These are phyloP conservation scores for Zygoascus ofunaensis DNA, from an alignment of 805 yeast species.

Conservation along the genomic window DNA sequence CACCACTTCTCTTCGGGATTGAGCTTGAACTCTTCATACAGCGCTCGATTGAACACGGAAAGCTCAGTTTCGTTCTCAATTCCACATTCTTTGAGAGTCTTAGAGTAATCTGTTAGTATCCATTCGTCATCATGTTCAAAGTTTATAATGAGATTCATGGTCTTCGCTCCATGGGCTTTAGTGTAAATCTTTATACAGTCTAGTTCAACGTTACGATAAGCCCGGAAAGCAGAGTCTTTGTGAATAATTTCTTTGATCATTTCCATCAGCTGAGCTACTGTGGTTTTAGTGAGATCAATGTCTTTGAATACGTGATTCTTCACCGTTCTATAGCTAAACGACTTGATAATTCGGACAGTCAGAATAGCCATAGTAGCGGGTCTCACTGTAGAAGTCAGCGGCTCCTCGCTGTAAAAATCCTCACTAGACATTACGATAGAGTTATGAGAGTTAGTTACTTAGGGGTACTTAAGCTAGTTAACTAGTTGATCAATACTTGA, in stretches of 20 bases:
- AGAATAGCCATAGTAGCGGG: constrained; percentile 53
- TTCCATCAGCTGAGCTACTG: constrained; percentile 55
- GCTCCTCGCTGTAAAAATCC: constrained; percentile 41
- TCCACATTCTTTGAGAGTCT: constrained; percentile 43
- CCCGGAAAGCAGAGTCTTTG: constrained; percentile 63
- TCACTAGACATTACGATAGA: not conserved
- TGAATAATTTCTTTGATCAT: constrained; percentile 36
- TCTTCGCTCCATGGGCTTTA: constrained; percentile 90
- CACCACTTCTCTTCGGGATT: constrained; percentile 92
- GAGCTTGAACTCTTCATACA: constrained; percentile 56
- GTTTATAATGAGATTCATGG: constrained; percentile 85
- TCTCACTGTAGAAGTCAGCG: constrained; percentile 67
- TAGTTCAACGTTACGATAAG: constrained; percentile 66
- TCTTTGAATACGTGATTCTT: constrained; percentile 35
- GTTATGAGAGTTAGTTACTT: no score
- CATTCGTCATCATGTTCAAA: constrained; percentile 77
- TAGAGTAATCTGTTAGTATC: constrained; percentile 41
- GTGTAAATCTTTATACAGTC: constrained; percentile 81
- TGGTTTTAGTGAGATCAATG: constrained; percentile 65
- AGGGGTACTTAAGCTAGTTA: no score
- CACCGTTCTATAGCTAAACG: constrained; percentile 49
- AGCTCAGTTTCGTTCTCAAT: constrained; percentile 86
- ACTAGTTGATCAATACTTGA: no score
- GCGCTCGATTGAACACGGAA: constrained; percentile 63
- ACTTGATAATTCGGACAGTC: constrained; percentile 80